Evolutionary conservation across 495 filamentous ascomycete genomes (phyloP), one percentile per base, ranked within the genome.

Genomic region (Cladorrhinum samala): DNA sequence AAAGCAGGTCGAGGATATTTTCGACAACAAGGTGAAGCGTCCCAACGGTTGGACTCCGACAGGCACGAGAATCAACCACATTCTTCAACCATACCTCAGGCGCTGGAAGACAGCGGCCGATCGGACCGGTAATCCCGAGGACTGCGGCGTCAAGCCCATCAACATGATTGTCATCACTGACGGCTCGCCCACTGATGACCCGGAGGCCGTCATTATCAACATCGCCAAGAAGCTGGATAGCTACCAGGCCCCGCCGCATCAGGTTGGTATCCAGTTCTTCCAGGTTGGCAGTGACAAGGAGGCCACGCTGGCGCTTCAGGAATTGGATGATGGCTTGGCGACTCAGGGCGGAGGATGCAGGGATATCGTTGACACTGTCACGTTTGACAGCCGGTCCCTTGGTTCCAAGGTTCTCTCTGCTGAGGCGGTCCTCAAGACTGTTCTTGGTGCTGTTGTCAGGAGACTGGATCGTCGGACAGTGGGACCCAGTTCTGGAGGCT

Each of bases 161-260:
- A 97, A 98, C 64, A 83, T 98, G 67, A 94, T 98, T 62, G 83
- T 91, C 40, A 85, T 98, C 43, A 98, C 93, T 0, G 93, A 98
- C 66, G 93, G 93, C 5, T 85, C 76, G 46, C 85, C 94, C 1
- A 84, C 79, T 2, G 94, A 97, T 59, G 70, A 71, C 1, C 69
- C 86, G 9, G 88, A 94, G 68, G 74, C 71, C 43, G 75, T 87
- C 9, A 84, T 98, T 52, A 71, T 87, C 9, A 61, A 67, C 7
- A 75, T 79, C 0, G 93, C 91, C 0, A 73, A 78, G 67, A 80
- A 79, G 55, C 73, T 98, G 19, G 92, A 96, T 64, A 69, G 65
- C 16, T 65, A 85, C 3, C 76, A 83, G 30, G 91, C 91, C 0
- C 81, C 85, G 27, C 77, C 89, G 20, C 87, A 88, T 77, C 93